phyloP scores from a whole-genome alignment of 78 protist species.

The Thecamonas trahens region DNA sequence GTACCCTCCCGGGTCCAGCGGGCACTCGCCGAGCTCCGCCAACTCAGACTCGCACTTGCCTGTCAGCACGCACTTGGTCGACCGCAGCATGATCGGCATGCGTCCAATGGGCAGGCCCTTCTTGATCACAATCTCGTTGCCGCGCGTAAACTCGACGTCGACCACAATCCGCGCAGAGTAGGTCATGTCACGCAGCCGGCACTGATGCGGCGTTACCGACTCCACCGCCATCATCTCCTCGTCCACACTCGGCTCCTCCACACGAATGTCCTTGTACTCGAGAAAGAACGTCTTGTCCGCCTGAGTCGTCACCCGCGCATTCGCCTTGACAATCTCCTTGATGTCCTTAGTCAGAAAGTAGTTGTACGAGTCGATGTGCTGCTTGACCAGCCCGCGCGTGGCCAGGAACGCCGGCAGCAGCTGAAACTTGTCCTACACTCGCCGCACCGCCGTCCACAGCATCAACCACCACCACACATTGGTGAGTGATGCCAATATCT shows the following conservation, averaged over 20 bases:
- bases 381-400: conserved; percentile 81
- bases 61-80: conserved; percentile 69
- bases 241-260: conserved; percentile 65
- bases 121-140: conserved; percentile 4
- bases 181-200: conserved; percentile 97
- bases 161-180: conserved; percentile 93
- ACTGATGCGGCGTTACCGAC: conserved; percentile 78
- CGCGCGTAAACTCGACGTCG: conserved; percentile 82
- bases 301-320: conserved; percentile 62
- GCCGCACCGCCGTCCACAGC: no score
- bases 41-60: conserved; percentile 63
- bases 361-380: conserved; percentile 96
- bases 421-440: conserved; percentile 96
- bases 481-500: no score
- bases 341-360: conserved; percentile 75
- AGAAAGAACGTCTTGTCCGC: conserved; percentile 70
- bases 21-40: conserved; percentile 89
- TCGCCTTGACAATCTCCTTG: conserved; percentile 70
- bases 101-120: conserved; percentile 79
- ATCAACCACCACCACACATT: no score
- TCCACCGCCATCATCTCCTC: conserved; percentile 30
- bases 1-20: conserved; percentile 95
- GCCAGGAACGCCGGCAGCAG: conserved; percentile 92
- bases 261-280: conserved; percentile 63
- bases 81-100: conserved; percentile 97